A percentile compares a stretch with the other conserved stretches of the same genome.
Evolutionary conservation across 306 rosid genomes (phyloP).

Genomic region (Acmispon strigosus): DNA sequence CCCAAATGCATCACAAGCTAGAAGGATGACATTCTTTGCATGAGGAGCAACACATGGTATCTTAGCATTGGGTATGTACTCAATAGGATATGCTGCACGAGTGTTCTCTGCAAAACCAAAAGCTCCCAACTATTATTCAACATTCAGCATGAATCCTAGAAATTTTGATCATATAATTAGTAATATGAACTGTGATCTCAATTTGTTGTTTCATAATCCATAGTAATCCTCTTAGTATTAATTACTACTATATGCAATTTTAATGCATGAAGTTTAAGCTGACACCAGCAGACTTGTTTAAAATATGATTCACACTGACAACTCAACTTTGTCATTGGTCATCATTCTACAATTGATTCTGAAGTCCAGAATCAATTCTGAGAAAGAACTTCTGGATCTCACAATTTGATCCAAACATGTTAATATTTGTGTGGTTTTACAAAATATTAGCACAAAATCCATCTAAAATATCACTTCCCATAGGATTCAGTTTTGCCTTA

Average conservation of each 20-base stretch:
- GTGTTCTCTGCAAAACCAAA: conserved; percentile 62
- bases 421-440: background rate
- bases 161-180: background rate
- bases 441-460: background rate
- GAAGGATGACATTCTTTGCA: conserved; percentile 72
- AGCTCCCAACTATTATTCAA: background rate
- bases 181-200: background rate
- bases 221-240: background rate
- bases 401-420: too few relatives aligned
- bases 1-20: conserved; percentile 85
- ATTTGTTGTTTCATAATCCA: background rate
- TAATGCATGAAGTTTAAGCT: background rate
- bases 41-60: conserved; percentile 75
- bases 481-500: background rate
- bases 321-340: background rate
- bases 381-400: too few relatives aligned
- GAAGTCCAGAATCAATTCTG: too few relatives aligned
- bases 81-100: conserved; percentile 78
- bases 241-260: background rate
- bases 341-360: too few relatives aligned
- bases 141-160: background rate
- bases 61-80: conserved; percentile 75
- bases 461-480: background rate
- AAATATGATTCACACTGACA: background rate
- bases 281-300: background rate